Conservation (phyloP, 2,329 filamentous ascomycete species). For the Ophiostoma australiae region DNA sequence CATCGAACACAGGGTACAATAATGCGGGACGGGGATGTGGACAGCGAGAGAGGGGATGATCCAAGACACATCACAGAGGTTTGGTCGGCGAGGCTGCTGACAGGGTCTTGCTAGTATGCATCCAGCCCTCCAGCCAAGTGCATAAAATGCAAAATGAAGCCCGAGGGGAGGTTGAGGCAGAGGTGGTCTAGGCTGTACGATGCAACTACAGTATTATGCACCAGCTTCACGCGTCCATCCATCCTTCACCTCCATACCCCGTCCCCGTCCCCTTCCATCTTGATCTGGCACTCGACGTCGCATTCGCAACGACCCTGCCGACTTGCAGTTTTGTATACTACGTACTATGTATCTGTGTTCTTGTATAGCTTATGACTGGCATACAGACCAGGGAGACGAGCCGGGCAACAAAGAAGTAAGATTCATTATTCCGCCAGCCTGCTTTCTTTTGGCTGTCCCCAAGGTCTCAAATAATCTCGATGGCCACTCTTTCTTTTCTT, state of each 20-base stretch:
- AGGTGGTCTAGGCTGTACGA: background rate
- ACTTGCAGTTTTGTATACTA: too few species aligned
- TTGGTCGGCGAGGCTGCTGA: constrained; percentile 10
- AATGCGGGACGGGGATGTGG: background rate
- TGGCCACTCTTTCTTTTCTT: background rate
- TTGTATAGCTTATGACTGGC: too few species aligned
- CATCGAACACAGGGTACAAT: background rate
- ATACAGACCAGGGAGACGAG: background rate
- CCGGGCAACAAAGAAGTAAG: background rate
- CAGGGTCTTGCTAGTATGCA: background rate
- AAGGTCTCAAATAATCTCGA: background rate
- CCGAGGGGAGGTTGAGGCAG: background rate
- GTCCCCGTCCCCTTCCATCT: background rate
- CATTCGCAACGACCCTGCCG: background rate
- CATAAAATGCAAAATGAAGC: constrained; percentile 3
- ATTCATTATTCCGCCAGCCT: background rate
- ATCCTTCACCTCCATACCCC: too few species aligned
- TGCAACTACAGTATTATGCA: too few species aligned
- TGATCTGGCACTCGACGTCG: background rate
- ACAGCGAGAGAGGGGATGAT: background rate
- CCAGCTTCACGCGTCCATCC: too few species aligned
- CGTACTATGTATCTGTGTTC: too few species aligned
- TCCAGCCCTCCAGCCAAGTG: background rate
- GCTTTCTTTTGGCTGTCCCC: background rate
- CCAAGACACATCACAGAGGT: background rate